Evolutionary conservation across 106 monocot species (phyloP), one percentile per base, ranked within the genome.

Genomic region (Posidonia australis): DNA sequence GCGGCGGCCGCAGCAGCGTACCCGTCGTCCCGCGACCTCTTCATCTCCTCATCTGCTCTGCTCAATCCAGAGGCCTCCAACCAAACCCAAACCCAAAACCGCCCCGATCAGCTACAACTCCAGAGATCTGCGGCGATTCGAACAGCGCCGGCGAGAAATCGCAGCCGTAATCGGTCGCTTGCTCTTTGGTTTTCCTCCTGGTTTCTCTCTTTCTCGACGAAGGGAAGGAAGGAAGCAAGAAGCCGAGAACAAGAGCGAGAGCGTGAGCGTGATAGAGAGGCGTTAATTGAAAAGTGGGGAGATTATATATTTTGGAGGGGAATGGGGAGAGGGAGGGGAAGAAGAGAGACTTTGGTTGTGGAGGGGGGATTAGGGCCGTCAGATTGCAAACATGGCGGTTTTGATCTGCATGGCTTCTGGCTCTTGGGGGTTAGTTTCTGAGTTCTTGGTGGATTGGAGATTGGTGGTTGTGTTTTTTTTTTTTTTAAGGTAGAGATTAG

Each of bases 11-110:
- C 72, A 44, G 45, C 32, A 30, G 26, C 56, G 27, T 41, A 60
- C 5, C 77, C 67, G 36, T 61, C 67, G 23, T 67, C 72, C 27
- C 77, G 12, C 0, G 62, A 24, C 54, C 72, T 44, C 63, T 69
- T 64, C 76, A 78, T 60, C 55, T 47, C 46, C 72, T 45, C 67
- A 67, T 66, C 44, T 11, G 31, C 27, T 1, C 19, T 67, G 5
- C 14, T 14, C 30, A 12, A 45, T 1, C 20, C 25, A 49, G 23
- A 5, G 17, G 23, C 47, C 17, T 23, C 13, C 13, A 55, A 21
- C 71, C 3, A 53, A 13, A 25, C 46, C 17, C n/a, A n/a, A 25
- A 61, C 17, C 25, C 36, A 57, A 19, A 22, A 29, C n/a, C 28
- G n/a, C 31, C 18, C 58, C 30, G 51, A 51, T 24, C 62, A 31